Evolutionary conservation across 805 yeast species (phyloP).

Genomic region (Pichia rugopelliculosa): DNA sequence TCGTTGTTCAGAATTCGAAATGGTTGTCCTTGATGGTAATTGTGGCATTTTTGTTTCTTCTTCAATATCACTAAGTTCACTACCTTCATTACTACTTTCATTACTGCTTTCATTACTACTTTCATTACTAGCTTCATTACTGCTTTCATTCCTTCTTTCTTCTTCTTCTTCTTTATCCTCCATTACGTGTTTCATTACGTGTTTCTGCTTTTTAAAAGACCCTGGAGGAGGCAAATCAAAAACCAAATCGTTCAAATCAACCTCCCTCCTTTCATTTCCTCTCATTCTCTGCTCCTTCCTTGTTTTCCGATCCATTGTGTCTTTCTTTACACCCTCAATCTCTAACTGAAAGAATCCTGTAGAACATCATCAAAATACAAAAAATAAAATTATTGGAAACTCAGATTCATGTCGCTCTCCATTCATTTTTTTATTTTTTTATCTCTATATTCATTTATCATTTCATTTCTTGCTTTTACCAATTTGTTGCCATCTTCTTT

Average conservation of each 20-base stretch:
- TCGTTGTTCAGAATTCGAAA: not conserved
- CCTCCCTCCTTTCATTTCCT: conserved; percentile 25
- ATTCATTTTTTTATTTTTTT: too few species aligned
- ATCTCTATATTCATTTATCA: too few species aligned
- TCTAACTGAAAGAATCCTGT: not conserved
- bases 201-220: not conserved
- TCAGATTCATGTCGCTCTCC: not conserved
- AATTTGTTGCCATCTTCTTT: not conserved
- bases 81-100: not conserved
- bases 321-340: not conserved
- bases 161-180: not conserved
- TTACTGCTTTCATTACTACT: too few species aligned
- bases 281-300: conserved; percentile 26
- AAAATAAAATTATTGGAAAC: too few species aligned
- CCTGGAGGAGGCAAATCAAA: conserved; percentile 15
- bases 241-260: conserved; percentile 22
- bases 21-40: not conserved
- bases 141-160: not conserved
- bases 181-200: not conserved
- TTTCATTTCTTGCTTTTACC: not conserved
- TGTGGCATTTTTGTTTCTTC: not conserved
- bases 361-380: too few species aligned
- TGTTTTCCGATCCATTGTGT: conserved; percentile 17
- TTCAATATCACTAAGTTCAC: not conserved
- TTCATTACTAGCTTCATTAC: too few species aligned